phyloP scores from a whole-genome alignment of 257 asterid species.

The Lycium ferocissimum region DNA sequence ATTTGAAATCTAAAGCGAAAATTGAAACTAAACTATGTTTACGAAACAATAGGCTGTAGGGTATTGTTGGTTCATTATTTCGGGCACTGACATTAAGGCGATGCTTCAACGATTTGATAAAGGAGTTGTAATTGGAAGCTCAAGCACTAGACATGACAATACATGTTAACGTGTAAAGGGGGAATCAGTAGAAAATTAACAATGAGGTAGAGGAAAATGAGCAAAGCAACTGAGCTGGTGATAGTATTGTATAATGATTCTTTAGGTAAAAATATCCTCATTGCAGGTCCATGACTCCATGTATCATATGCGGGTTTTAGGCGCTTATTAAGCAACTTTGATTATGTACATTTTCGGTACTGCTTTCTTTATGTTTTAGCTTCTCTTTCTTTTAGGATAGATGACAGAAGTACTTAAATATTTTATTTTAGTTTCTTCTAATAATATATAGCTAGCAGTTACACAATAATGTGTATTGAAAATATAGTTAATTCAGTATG shows the following conservation, averaged over 20 bases:
- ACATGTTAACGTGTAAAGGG: constrained; percentile 39
- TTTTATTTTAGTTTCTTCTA: background rate
- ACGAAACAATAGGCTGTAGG: no score
- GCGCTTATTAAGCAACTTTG: background rate
- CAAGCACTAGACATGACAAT: constrained; percentile 5
- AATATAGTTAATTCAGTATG: no score
- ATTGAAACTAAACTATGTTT: no score
- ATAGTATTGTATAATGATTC: constrained; percentile 43
- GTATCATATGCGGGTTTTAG: background rate
- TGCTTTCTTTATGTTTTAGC: background rate
- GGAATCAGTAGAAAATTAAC: constrained; percentile 32
- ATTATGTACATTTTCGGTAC: background rate
- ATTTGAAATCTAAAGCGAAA: no score
- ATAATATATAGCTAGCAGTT: no score
- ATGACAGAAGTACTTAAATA: background rate
- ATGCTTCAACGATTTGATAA: no score
- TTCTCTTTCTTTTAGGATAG: background rate
- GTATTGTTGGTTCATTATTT: no score
- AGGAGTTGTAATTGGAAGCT: background rate
- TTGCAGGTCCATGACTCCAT: background rate
- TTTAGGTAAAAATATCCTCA: background rate
- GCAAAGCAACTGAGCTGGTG: constrained; percentile 12
- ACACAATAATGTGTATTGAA: no score
- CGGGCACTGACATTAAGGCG: no score
- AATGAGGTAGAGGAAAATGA: constrained; percentile 20